Conservation (phyloP, 352 stramenopile species). For the Lagenidium giganteum region DNA sequence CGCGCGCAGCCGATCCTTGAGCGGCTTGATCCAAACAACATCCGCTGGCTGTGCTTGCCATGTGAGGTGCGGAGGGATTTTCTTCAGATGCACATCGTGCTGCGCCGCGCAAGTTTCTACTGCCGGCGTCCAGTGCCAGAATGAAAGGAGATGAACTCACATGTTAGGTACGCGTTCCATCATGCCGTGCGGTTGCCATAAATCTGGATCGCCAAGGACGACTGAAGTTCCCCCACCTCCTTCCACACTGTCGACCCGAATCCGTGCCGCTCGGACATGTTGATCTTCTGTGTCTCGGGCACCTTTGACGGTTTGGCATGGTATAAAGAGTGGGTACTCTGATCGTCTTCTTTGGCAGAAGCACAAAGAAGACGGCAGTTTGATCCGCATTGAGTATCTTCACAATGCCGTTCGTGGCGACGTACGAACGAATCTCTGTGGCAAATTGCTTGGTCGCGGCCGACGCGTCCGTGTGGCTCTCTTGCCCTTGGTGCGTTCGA, state of each 20-base stretch:
- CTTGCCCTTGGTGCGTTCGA: slow-evolving; percentile 2
- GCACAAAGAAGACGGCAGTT: slow-evolving; percentile 22
- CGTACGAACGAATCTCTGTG: background rate
- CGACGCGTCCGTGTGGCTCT: background rate
- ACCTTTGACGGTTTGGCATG: slow-evolving; percentile 12
- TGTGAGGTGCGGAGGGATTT: slow-evolving; percentile 10
- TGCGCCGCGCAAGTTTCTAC: slow-evolving; percentile 1
- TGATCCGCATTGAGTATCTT: slow-evolving; percentile 18
- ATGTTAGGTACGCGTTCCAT: slow-evolving; percentile 12
- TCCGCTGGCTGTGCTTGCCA: slow-evolving; percentile 12
- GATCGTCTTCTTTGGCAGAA: slow-evolving; percentile 17
- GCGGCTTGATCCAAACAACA: slow-evolving; percentile 8
- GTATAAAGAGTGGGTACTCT: slow-evolving; percentile 13
- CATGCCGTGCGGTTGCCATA: slow-evolving; percentile 19
- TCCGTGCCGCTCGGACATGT: slow-evolving; percentile 2
- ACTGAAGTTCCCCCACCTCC: slow-evolving; percentile 10
- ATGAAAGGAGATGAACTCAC: slow-evolving; percentile 7
- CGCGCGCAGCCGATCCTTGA: slow-evolving; percentile 6
- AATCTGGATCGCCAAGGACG: slow-evolving; percentile 2
- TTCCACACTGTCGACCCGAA: slow-evolving; percentile 23
- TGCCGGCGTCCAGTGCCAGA: slow-evolving; percentile 14
- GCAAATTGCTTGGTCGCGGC: slow-evolving; percentile 3
- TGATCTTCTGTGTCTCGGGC: background rate
- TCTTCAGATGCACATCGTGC: slow-evolving; percentile 7
- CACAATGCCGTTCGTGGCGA: slow-evolving; percentile 3